These are phyloP conservation scores for Phytopythium montanum DNA, from an alignment of 352 stramenopile species.

Conservation along the genomic window DNA sequence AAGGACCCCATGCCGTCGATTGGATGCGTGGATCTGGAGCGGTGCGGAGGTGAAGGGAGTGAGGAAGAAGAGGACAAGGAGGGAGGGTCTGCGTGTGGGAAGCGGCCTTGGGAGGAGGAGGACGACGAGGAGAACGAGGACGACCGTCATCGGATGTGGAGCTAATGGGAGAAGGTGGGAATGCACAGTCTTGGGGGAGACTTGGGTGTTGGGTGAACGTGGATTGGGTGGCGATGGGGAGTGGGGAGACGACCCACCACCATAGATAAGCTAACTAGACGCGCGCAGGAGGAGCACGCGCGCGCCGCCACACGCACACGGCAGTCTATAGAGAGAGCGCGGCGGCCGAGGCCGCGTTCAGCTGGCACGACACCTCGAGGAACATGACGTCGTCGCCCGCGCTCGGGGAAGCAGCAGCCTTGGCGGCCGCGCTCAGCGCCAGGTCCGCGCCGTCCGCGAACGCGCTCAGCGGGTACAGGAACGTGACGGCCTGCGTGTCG, in stretches of 20 bases:
- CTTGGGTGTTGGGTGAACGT: background rate
- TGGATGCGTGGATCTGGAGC: slow-evolving; percentile 53
- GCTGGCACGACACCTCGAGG: slow-evolving; percentile 75
- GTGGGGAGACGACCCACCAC: background rate
- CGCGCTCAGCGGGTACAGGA: slow-evolving; percentile 82
- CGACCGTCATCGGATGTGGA: background rate
- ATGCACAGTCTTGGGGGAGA: no score
- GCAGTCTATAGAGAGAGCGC: slow-evolving; percentile 10
- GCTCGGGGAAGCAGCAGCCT: slow-evolving; percentile 7
- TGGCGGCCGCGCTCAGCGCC: slow-evolving; percentile 27
- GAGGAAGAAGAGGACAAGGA: slow-evolving; percentile 13
- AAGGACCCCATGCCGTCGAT: slow-evolving; percentile 63
- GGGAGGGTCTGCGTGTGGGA: no score
- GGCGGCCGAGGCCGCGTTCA: slow-evolving; percentile 36
- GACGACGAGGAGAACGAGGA: background rate
- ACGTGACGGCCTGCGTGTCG: slow-evolving; percentile 72
- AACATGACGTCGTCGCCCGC: slow-evolving; percentile 52
- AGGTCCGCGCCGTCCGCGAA: slow-evolving; percentile 45
- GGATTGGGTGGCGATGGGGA: background rate
- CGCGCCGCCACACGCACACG: background rate
- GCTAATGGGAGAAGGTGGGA: background rate
- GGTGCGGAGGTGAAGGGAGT: slow-evolving; percentile 12
- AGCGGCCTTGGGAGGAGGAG: background rate
- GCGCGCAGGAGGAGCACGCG: background rate
- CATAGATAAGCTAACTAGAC: slow-evolving; percentile 8